Base-by-base conservation (phyloP, 805 yeast genomes). In the Scheffersomyces coipomensis region DNA sequence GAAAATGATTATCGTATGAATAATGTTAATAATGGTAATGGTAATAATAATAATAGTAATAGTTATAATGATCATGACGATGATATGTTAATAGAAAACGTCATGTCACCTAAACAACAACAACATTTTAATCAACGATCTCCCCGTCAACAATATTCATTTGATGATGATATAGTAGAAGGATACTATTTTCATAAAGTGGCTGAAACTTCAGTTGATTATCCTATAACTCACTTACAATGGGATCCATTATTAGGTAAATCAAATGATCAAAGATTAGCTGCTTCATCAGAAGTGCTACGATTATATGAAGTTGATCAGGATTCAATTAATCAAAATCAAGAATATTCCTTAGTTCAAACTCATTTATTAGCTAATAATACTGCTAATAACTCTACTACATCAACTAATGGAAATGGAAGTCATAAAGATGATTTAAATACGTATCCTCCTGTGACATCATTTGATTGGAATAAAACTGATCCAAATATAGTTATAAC, bases 401-500 rank as follows among this genome's bases (percentile, higher is more conserved):
- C 40, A 2, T 40, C 47, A 9, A 61, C 13, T 58, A 33, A 32
- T 24, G 37, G 32, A 12, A 39, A 40, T 18, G 33, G 29, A 7
- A 22, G 29, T 48, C 51, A 16, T 7, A 46, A 45, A 1, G 75
- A 71, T 37, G 71, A 72, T 46, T 49, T 64, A 39, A 69, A 71
- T 53, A 74, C 74, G 16, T 68, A 82, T 35, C 95, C 99, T 1
- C 99, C 99, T 4, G 75, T 93, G 37, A 90, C 98, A 0, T 82
- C 95, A 2, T 88, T 93, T 52, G 97, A 93, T 63, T 93, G 99
- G 97, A 88, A 86, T 65, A 64, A 72, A 26, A 68, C 73, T 1
- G 90, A 87, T 51, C 77, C 87, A 2, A 78, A 78, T 35, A 61
- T 81, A 29, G 75, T 89, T 16, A 84, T 93, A 26, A 88, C 97